These are phyloP conservation scores for Cenococcum geophilum DNA, from an alignment of 495 filamentous ascomycete species.

Conservation along the genomic window DNA sequence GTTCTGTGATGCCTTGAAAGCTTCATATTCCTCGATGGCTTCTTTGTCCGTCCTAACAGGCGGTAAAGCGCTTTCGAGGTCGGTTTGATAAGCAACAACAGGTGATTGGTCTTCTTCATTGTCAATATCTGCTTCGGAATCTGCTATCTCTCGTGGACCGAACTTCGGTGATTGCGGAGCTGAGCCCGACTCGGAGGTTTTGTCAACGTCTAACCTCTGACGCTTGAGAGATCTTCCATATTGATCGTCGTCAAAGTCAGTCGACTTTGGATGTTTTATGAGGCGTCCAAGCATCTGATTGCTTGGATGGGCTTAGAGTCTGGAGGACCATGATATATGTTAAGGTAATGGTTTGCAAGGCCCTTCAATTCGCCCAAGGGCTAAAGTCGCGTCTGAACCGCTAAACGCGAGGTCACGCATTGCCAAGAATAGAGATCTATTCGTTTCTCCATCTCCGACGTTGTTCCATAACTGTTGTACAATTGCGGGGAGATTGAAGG, in stretches of 20 bases:
- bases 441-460: too few species aligned
- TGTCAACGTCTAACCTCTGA: slow-evolving; percentile 18
- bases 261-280: slow-evolving; percentile 35
- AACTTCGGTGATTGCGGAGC: slow-evolving; percentile 6
- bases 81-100: slow-evolving; percentile 50
- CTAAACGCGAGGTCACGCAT: background rate
- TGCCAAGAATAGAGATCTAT: too few species aligned
- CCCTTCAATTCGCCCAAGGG: background rate
- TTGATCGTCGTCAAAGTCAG: slow-evolving; percentile 31
- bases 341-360: background rate
- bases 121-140: slow-evolving; percentile 37
- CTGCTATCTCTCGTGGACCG: slow-evolving; percentile 24
- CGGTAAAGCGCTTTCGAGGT: slow-evolving; percentile 72
- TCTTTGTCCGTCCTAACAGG: slow-evolving; percentile 58
- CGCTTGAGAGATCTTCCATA: slow-evolving; percentile 33
- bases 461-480: too few species aligned
- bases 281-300: slow-evolving; percentile 36
- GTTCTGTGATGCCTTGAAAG: slow-evolving; percentile 44
- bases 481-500: too few species aligned
- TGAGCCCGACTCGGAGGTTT: slow-evolving; percentile 5
- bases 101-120: slow-evolving; percentile 21
- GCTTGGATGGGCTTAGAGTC: slow-evolving; percentile 33
- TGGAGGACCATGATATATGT: slow-evolving; percentile 34
- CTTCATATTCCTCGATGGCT: slow-evolving; percentile 77
- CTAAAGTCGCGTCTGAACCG: background rate